Evolutionary conservation across 257 asterid species (phyloP), one percentile per base, ranked within the genome.

Genomic region (Solanum okadae): DNA sequence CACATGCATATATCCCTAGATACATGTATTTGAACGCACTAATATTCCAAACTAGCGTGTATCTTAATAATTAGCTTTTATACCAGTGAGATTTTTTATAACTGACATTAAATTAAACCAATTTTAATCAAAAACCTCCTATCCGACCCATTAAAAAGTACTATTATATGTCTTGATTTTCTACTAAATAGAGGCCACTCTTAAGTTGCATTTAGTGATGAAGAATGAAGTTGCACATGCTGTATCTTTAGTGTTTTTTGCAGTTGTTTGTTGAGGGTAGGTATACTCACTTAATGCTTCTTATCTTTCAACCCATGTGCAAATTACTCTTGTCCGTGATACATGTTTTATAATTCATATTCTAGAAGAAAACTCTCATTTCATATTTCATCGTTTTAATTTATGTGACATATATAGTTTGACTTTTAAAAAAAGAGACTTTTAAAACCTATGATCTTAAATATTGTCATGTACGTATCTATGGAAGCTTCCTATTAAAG

Each of bases 201-300:
- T 40, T 13, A 23, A 40, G 84, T 40, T 40, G 61, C 61, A 77
- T 40, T 77, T 77, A 77, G 59, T 77, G 35, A 40, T 77, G 3
- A 29, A 77, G 59, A 77, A 77, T 77, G 84, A 77, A 77, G 7
- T 38, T 77, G 84, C 35, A 77, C 84, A 40, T 77, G 84, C 35
- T 40, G 31, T n/a, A 40, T 77, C 34, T 77, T 77, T 77, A 40
- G 12, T 77, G 61, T 3, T n/a, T 13, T 31, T 77, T 40, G 84
- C 84, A 77, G 84, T n/a, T 40, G 84, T 77, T 77, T 13, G 84
- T 77, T 77, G 84, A 77, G 84, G 59, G 59, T 77, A 38, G 59
- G 84, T 77, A 25, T 31, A 38, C 25, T 77, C 84, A 77, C 12
- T 77, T 77, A 77, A 40, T 77, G 52, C 29, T 76, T 5, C 33